phyloP scores from a whole-genome alignment of 192 early-diverging fungal genomes.

The Spinellus fusiger region DNA sequence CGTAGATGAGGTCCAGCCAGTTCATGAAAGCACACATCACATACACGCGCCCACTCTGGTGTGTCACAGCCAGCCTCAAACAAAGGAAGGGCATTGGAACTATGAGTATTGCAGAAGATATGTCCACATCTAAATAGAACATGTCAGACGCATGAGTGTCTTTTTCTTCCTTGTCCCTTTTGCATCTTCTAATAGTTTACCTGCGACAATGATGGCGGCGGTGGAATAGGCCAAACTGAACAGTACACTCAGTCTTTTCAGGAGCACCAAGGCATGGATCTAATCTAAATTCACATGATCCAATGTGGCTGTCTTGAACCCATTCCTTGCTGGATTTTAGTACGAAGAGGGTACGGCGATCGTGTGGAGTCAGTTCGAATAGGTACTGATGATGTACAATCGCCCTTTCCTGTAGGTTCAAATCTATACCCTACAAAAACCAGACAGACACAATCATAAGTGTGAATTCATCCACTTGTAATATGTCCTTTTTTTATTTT shows the following conservation, averaged over 20 bases:
- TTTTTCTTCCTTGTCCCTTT: not conserved
- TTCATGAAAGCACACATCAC: slow-evolving; percentile 12
- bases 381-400: not conserved
- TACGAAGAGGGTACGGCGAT: not conserved
- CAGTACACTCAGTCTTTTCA: not conserved
- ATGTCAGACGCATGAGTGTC: not conserved
- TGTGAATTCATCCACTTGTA: not conserved
- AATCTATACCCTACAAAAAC: not conserved
- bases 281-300: not conserved
- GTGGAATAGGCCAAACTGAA: slow-evolving; percentile 4
- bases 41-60: slow-evolving; percentile 15
- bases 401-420: not conserved
- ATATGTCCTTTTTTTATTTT: not conserved
- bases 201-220: slow-evolving; percentile 8
- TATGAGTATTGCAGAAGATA: slow-evolving; percentile 13
- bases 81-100: slow-evolving; percentile 7
- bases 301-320: not conserved
- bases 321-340: slow-evolving; percentile 3
- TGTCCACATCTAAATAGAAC: slow-evolving; percentile 11
- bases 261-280: not conserved
- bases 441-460: not conserved
- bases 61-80: not conserved
- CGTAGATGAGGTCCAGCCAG: not conserved
- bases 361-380: slow-evolving; percentile 1
- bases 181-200: slow-evolving; percentile 1